These are phyloP conservation scores for Sugiyamaella chiloensis DNA, from an alignment of 805 yeast species.

Conservation along the genomic window DNA sequence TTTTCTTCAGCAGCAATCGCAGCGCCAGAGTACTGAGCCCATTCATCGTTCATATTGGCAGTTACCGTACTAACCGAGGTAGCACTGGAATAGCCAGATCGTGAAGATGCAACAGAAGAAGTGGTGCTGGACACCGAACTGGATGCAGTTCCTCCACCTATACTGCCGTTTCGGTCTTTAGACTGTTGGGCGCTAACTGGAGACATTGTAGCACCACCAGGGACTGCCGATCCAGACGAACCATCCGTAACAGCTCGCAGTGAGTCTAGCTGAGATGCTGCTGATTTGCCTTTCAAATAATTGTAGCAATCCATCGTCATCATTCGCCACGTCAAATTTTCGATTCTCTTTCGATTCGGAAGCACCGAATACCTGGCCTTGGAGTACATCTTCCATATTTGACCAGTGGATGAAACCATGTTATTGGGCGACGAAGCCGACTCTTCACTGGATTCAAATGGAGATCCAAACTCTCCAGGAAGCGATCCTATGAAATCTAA, in stretches of 20 bases:
- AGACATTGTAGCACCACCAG: neutral
- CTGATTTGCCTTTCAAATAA: neutral
- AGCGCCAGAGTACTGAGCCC: neutral
- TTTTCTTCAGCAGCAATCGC: too few species aligned
- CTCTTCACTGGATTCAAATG: neutral
- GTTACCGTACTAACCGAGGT: constrained; percentile 5
- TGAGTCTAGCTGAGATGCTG: too few species aligned
- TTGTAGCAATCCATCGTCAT: constrained; percentile 40
- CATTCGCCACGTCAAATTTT: constrained; percentile 84
- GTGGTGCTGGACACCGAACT: constrained; percentile 8
- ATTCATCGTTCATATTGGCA: neutral
- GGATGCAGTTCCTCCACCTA: neutral
- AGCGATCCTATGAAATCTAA: neutral
- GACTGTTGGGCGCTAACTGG: too few species aligned
- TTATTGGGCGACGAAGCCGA: constrained; percentile 17
- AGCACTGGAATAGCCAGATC: constrained; percentile 2
- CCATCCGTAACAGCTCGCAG: neutral
- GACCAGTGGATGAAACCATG: constrained; percentile 43
- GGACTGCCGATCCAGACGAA: neutral
- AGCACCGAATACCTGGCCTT: constrained; percentile 63
- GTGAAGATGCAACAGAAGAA: constrained; percentile 1
- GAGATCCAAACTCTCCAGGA: constrained; percentile 5
- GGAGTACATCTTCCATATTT: constrained; percentile 79
- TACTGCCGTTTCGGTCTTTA: neutral
- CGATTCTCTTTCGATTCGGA: constrained; percentile 75